Evolutionary conservation across 2,329 filamentous ascomycete genomes (phyloP).

Genomic region (Tetracladium maxilliforme): DNA sequence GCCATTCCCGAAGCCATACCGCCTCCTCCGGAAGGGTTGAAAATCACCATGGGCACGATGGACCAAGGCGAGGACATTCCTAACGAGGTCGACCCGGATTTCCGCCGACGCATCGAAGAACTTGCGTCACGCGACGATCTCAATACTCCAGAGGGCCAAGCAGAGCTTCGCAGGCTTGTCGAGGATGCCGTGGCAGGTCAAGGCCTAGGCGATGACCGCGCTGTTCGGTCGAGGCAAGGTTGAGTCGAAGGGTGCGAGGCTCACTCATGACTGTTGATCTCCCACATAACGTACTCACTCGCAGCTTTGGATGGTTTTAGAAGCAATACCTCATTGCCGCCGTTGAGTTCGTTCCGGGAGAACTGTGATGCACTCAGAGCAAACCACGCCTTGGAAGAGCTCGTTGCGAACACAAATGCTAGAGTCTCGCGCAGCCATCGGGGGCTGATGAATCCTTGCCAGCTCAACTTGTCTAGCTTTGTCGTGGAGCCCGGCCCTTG

Average conservation of each 20-base stretch:
- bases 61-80: constrained; percentile 43
- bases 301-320: constrained; percentile 31
- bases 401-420: constrained; percentile 27
- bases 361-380: constrained; percentile 34
- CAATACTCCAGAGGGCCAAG: constrained; percentile 65
- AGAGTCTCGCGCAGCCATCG: constrained; percentile 34
- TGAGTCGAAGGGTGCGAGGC: constrained; percentile 28
- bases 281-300: constrained; percentile 46
- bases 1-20: constrained; percentile 25
- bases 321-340: too few species aligned
- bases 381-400: constrained; percentile 36
- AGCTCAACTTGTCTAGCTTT: constrained; percentile 34
- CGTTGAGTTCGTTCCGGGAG: too few species aligned
- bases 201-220: constrained; percentile 48
- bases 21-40: constrained; percentile 59
- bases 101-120: constrained; percentile 77
- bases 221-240: constrained; percentile 44
- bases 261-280: constrained; percentile 27
- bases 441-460: constrained; percentile 42
- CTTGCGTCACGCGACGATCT: constrained; percentile 76
- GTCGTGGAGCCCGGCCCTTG: constrained; percentile 2
- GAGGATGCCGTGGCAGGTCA: constrained; percentile 64
- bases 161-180: constrained; percentile 62
- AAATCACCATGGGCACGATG: constrained; percentile 66
- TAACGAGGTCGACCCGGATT: constrained; percentile 65